Evolutionary conservation across 2,329 filamentous ascomycete genomes (phyloP), one percentile per base, ranked within the genome.

Genomic region (Fusarium bactridioides): DNA sequence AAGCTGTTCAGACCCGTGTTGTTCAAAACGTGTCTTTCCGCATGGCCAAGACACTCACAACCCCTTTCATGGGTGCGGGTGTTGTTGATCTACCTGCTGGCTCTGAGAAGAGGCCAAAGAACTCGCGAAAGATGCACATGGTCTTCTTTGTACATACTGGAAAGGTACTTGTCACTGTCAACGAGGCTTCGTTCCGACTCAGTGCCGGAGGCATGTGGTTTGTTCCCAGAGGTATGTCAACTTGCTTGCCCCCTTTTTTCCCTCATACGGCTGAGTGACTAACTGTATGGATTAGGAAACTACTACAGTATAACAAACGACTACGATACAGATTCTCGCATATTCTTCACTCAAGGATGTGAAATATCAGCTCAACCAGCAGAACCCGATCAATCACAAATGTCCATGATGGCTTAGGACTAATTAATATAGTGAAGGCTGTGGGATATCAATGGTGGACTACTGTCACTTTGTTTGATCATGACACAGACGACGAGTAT

Each of bases 121-220:
- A 98, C 82, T 93, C 93, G 40, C 89, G 95, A 70, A 95, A 93
- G 84, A 98, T 98, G 94, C 94, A 98, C 79, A 96, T 99, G 92
- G 91, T 93, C 3, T 98, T 98, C 81, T 98, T 97, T 76, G 92
- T 99, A 35, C 92, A 94, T 75, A 88, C 89, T 48, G 96, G 96
- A 27, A 91, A 92, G 72, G 94, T 98, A 25, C 86, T 90, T 73
- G 95, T 97, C 25, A 92, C 90, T 33, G 89, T 97, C 53, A 90
- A 92, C 73, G 89, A 93, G 72, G 92, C 88, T 29, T 85, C 87
- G 69, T 98, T 99, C 80, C 90, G 92, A 63, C 94, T 97, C 72
- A 90, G 91, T 41, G 94, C 93, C 75, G 95, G 95, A 44, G 95
- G 95, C 59, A 92, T 95, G 81, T 98, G 94, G 88, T 95, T 97